Evolutionary conservation across 257 asterid species (phyloP).

Genomic region (Gynochthodes officinalis): DNA sequence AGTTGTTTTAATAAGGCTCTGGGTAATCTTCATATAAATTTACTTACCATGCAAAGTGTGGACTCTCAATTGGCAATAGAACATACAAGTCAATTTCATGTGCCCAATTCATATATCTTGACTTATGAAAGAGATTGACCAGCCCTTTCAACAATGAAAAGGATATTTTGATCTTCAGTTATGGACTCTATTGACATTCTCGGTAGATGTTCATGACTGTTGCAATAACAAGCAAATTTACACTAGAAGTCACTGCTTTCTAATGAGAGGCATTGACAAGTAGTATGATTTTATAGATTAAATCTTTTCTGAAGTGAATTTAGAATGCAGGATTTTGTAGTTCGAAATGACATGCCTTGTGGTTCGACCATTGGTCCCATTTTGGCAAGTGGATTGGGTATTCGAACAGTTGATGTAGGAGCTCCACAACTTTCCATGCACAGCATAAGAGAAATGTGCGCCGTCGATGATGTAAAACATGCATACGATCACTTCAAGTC

Average conservation of each 20-base stretch:
- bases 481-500: conserved; percentile 81
- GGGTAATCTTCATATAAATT: not conserved
- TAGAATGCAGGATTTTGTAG: conserved; percentile 69
- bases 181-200: too few species aligned
- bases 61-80: not conserved
- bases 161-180: too few species aligned
- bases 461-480: conserved; percentile 80
- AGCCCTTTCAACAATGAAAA: not conserved
- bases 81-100: not conserved
- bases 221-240: too few species aligned
- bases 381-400: conserved; percentile 87
- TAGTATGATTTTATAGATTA: not conserved
- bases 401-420: conserved; percentile 86
- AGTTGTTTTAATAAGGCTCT: not conserved
- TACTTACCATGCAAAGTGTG: not conserved
- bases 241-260: not conserved
- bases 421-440: conserved; percentile 96
- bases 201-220: too few species aligned
- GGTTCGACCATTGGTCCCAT: conserved; percentile 98
- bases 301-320: not conserved
- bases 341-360: conserved; percentile 84
- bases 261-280: not conserved
- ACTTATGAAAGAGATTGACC: too few species aligned
- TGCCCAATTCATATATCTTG: not conserved
- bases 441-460: conserved; percentile 96